Base-by-base conservation (phyloP, 2,329 filamentous ascomycete species). In the Aspergillus hortae region DNA sequence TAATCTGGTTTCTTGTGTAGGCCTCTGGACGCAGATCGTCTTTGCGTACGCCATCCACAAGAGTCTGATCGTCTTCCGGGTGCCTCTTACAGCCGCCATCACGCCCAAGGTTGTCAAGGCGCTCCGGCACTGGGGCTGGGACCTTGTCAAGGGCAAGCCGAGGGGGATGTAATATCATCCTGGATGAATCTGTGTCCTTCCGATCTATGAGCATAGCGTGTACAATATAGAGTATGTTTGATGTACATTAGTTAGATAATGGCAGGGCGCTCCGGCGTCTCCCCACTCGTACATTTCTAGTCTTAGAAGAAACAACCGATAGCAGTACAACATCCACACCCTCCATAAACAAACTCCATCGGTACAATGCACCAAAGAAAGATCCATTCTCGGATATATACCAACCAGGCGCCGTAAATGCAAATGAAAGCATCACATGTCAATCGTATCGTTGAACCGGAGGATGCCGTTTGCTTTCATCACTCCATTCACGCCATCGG, bases 1-100 rank as follows among this genome's bases (percentile, higher is more conserved):
- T 23, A 23, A 23, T 19, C 19, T 19, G 19, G 19, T 19, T 19
- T 19, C 23, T 30, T 38, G 47, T 42, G 35, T 30, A 87, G 84
- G 82, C 63, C 76, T 88, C 46, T 87, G 84, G 83, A 97, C 94
- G 7, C 91, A 96, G 68, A 77, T 99, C 27, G 91, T 90, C 14
- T 81, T 99, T 45, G 94, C 94, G 11, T 99, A 99, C 67, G 92
- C 92, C 25, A 90, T 99, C 53, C 94, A 99, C 79, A 99, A 99
- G 76, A 95, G 89, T 62, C 90, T 97, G 71, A 96, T 99, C 65
- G 96, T 99, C 72, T 72, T 97, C 59, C 84, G 94, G n/a, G 90
- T 99, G 9, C 94, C 94, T 7, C 75, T 97, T 57, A 94, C 94
- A 1, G 91, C 90, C 11, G 92, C 91, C 2, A 80, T 97, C 32